A percentile compares a stretch with the other conserved stretches of the same genome.
These are phyloP conservation scores for Osmanthus fragrans DNA, from an alignment of 257 asterid genomes.

Conservation along the genomic window DNA sequence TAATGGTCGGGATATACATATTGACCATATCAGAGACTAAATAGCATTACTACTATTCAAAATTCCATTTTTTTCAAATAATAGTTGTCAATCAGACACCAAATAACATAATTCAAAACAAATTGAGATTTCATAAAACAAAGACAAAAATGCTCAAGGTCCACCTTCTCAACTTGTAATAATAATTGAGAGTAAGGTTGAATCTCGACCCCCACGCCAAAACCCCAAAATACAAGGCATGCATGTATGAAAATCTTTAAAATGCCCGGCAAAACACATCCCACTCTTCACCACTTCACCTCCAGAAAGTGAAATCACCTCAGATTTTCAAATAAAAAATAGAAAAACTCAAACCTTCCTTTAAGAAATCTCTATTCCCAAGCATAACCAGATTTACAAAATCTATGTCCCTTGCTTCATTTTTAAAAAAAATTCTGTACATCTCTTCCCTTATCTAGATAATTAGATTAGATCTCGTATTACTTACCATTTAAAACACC, in stretches of 20 bases:
- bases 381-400: slow-evolving; percentile 11
- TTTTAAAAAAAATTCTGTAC: slow-evolving; percentile 7
- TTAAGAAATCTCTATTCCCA: not conserved
- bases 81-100: no score
- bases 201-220: not conserved
- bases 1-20: no score
- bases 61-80: no score
- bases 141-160: not conserved
- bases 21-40: no score
- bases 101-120: no score
- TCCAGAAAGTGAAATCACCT: slow-evolving; percentile 2
- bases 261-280: slow-evolving; percentile 30
- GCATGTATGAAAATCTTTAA: slow-evolving; percentile 16
- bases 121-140: no score
- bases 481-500: not conserved
- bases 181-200: not conserved
- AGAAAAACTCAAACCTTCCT: not conserved
- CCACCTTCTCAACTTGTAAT: not conserved
- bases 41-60: no score
- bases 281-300: slow-evolving; percentile 3
- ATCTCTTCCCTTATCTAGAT: not conserved
- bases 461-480: not conserved
- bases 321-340: not conserved
- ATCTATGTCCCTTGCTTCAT: slow-evolving; percentile 1
- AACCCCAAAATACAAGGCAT: slow-evolving; percentile 4